Base-by-base conservation (phyloP, 108 stramenopile genomes). In the Pseudonitzschia pungens region DNA sequence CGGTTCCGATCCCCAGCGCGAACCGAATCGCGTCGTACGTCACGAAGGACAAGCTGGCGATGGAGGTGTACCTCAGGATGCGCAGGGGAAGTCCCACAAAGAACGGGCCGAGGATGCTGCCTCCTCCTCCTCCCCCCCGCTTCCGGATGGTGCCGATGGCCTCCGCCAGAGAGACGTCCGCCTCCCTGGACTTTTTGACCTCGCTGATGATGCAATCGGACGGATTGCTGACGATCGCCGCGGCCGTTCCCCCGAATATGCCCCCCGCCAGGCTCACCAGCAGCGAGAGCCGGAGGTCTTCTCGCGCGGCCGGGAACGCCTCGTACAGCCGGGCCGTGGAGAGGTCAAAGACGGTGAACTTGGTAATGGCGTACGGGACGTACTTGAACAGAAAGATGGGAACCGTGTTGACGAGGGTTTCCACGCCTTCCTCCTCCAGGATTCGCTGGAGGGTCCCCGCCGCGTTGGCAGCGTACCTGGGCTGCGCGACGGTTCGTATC, bases 11-110 rank as follows among this genome's bases (percentile, higher is more conserved):
- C 0, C 82, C 79, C 18, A 85, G 72, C 31, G 77, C 71, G 22
- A 85, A 68, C 21, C 84, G 42, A 48, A 85, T 72, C 29, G 75
- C 53, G 55, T 85, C 82, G 54, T 85, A 85, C 0, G 83, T 42
- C n/a, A 83, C 41, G 62, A 85, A 85, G 52, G 82, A 79, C 4
- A 85, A 55, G 68, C 81, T 82, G 15, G 82, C 84, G 3, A 85
- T 56, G 26, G 83, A 60, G 9, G 79, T 73, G 54, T 77, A 83
- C 57, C 80, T 80, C 16, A 83, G 66, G 69, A 85, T 83, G 11
- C 84, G 72, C 40, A 85, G 68, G 28, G 74, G 51, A 32, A 82
- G 50, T 0, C 84, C 81, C 16, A 41, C 65, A 15, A 72, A 60
- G 57, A 82, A 81, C 24, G 70, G 74, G 36, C 70, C 43, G 0